Percentiles rank a stretch among this genome's conserved stretches.
phyloP scores from a whole-genome alignment of 345 rosid species.

The Arabidopsis arenosa region DNA sequence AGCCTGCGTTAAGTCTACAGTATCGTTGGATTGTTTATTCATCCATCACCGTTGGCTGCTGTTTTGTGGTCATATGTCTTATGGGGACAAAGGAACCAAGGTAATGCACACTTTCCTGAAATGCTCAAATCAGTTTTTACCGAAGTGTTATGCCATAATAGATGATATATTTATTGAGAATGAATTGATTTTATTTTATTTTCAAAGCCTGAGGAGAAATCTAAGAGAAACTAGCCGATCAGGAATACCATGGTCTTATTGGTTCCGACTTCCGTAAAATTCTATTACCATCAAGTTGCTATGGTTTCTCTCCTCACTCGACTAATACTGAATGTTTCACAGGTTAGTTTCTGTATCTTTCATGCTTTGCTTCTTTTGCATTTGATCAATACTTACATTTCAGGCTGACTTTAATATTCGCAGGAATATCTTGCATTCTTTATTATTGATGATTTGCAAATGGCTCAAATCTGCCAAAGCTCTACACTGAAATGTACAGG shows the following conservation, averaged over 20 bases:
- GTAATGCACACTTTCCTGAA: conserved; percentile 47
- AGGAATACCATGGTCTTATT: conserved; percentile 86
- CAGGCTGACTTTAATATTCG: conserved; percentile 39
- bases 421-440: conserved; percentile 97
- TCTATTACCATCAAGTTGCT: conserved; percentile 87
- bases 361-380: not conserved
- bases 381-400: conserved; percentile 23
- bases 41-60: conserved; percentile 77
- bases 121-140: conserved; percentile 1
- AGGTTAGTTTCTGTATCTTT: conserved; percentile 47
- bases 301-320: conserved; percentile 82
- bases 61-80: conserved; percentile 77
- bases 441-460: conserved; percentile 79
- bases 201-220: conserved; percentile 53
- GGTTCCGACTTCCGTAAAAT: conserved; percentile 89
- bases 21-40: conserved; percentile 94
- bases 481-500: conserved; percentile 45
- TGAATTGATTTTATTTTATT: conserved; percentile 7
- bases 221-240: conserved; percentile 49
- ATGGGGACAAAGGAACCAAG: conserved; percentile 87
- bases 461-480: conserved; percentile 91
- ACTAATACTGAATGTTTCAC: conserved; percentile 81
- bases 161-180: not conserved
- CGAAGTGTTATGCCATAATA: not conserved
- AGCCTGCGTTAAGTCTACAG: conserved; percentile 50